Evolutionary conservation across 2,329 filamentous ascomycete species (phyloP), one percentile per base, ranked within the genome.

Genomic region (Calonectria ilicicola): DNA sequence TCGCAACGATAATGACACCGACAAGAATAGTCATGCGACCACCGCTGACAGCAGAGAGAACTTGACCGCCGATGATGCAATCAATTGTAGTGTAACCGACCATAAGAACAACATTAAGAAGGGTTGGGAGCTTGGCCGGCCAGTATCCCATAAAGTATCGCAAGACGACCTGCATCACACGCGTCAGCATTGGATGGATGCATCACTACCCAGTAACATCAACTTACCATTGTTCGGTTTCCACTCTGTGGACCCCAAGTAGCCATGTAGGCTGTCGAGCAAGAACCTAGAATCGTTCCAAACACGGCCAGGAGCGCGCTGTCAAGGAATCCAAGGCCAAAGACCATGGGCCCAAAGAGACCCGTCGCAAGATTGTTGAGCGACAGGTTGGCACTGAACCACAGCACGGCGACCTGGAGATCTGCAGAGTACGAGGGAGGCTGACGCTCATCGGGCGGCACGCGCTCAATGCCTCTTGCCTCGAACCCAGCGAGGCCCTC

Each of bases 11-110:
- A 46, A 96, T 83, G 73, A 97, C 93, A 23, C 94, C 94, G 1
- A 93, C 94, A 80, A 87, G 93, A 56, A 93, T 93, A 8, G 93
- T 93, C 75, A 96, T 91, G 63, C 89, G 83, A 5, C 80, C 80
- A 56, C 83, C 80, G 80, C 95, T 95, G 56, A 96, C 92, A 0
- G 94, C 92, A 69, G 94, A 88, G 77, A 97, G 88, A 8, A 96
- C 88, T 81, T 96, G 93, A 0, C 93, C 93, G 21, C 94, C 94
- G 19, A 96, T 93, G 74, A 97, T 95, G 67, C 91, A 90, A 80
- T 97, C 96, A 76, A 95, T 92, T 0, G 92, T 88, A 5, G 92
- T 92, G 92, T 94, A 96, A 63, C 94, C 94, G 81, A 95, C 91
- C 77, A 93, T 83, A 65, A 93, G 93, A 80, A 94, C 90, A 88